Conservation (phyloP, 306 rosid species). For the Inga laurina region DNA sequence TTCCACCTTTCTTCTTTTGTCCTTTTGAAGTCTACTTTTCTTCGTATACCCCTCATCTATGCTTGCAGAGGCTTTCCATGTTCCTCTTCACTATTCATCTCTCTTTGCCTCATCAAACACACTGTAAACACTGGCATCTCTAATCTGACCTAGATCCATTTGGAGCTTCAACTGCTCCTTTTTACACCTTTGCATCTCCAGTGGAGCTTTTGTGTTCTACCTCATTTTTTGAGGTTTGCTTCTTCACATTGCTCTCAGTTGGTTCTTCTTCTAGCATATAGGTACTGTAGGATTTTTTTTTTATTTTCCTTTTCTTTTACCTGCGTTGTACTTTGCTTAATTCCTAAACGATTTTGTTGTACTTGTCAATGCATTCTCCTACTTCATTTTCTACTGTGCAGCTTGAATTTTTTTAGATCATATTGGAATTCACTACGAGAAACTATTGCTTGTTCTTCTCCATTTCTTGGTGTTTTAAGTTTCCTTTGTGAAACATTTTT, state of each 20-base stretch:
- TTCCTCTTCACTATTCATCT: too few relatives aligned
- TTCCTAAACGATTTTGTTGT: conserved; percentile 48
- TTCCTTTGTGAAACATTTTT: not conserved
- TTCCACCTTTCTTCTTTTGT: too few relatives aligned
- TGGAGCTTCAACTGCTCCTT: too few relatives aligned
- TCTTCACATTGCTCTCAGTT: conserved; percentile 47
- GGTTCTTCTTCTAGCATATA: conserved; percentile 44
- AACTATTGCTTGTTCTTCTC: conserved; percentile 35
- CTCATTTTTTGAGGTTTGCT: conserved; percentile 25
- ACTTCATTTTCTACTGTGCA: conserved; percentile 33
- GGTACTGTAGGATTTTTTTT: conserved; percentile 30
- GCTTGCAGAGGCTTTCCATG: too few relatives aligned
- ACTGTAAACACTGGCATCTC: too few relatives aligned
- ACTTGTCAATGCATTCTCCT: conserved; percentile 32
- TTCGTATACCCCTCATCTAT: too few relatives aligned
- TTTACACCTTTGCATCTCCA: too few relatives aligned
- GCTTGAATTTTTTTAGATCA: conserved; percentile 10
- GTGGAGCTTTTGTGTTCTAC: too few relatives aligned
- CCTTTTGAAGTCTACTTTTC: too few relatives aligned
- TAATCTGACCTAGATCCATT: too few relatives aligned
- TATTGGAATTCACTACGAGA: conserved; percentile 36
- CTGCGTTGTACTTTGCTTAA: conserved; percentile 31
- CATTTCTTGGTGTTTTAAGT: conserved; percentile 21
- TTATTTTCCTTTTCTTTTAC: not conserved
- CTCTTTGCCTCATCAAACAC: too few relatives aligned